These are phyloP conservation scores for Podaxis sp. DNA, from an alignment of 768 basidiomycete genomes.

Conservation along the genomic window DNA sequence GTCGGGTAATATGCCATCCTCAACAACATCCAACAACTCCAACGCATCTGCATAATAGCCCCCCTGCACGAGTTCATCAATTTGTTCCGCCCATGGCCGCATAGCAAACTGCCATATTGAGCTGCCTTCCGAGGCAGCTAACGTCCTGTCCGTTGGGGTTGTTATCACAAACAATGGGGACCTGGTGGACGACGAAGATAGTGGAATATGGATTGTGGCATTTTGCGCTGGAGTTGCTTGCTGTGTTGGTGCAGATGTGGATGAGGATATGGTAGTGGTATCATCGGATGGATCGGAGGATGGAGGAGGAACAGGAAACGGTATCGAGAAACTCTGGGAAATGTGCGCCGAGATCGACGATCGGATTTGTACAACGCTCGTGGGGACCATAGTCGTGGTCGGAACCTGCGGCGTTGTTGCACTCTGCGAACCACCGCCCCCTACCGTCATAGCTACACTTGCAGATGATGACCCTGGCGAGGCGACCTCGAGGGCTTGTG, in stretches of 20 bases:
- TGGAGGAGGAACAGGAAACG: constrained; percentile 51
- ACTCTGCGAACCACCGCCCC: neutral
- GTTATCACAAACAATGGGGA: constrained; percentile 60
- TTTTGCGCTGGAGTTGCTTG: constrained; percentile 22
- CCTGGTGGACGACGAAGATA: constrained; percentile 46
- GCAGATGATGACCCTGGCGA: neutral
- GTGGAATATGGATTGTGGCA: constrained; percentile 61
- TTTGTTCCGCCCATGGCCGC: constrained; percentile 72
- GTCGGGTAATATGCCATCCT: constrained; percentile 53
- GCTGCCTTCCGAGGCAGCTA: constrained; percentile 66
- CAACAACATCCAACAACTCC: constrained; percentile 69
- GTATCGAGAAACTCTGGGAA: constrained; percentile 46
- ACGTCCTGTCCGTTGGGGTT: constrained; percentile 69
- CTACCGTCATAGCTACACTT: constrained; percentile 7
- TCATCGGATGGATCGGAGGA: constrained; percentile 18
- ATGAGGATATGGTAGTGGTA: constrained; percentile 18
- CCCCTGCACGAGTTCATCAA: constrained; percentile 74
- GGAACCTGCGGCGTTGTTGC: constrained; percentile 21
- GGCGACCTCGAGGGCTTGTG: constrained; percentile 21
- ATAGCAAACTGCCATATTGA: constrained; percentile 73
- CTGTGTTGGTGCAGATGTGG: constrained; percentile 16
- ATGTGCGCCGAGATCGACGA: constrained; percentile 63
- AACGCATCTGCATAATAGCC: constrained; percentile 77
- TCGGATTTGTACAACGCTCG: constrained; percentile 63
- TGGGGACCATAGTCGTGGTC: constrained; percentile 40